A percentile compares a stretch with the other conserved stretches of the same genome.
Conservation (phyloP, 140 eudicot species). For the Senecio squalidus region DNA sequence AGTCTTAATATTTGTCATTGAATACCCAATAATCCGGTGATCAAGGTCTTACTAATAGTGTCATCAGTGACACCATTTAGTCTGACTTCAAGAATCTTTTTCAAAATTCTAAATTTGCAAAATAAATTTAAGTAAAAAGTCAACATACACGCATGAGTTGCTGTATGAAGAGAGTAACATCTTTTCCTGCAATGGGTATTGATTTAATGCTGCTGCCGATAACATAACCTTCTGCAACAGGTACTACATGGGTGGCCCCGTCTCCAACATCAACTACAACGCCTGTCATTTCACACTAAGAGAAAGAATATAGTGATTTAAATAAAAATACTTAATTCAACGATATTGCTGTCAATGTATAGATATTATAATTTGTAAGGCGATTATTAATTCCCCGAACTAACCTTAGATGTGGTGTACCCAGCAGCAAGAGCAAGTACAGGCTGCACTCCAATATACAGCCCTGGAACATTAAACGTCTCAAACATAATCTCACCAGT, state of each 20-base stretch:
- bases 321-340: too few species aligned
- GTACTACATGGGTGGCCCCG: slow-evolving; percentile 96
- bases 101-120: too few species aligned
- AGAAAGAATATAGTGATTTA: slow-evolving; percentile 22
- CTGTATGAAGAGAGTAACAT: slow-evolving; percentile 81
- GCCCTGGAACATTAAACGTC: slow-evolving; percentile 92
- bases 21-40: too few species aligned
- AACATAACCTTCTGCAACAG: slow-evolving; percentile 98
- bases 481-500: slow-evolving; percentile 97
- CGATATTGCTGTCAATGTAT: too few species aligned
- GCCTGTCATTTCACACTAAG: slow-evolving; percentile 98
- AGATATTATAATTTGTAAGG: too few species aligned
- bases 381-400: too few species aligned
- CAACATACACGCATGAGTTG: slow-evolving; percentile 83
- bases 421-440: slow-evolving; percentile 99
- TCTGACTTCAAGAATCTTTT: too few species aligned
- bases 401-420: slow-evolving; percentile 87
- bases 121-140: slow-evolving; percentile 1
- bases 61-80: too few species aligned
- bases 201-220: slow-evolving; percentile 98
- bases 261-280: slow-evolving; percentile 97
- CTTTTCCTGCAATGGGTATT: slow-evolving; percentile 71
- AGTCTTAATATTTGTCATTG: background rate
- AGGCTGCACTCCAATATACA: slow-evolving; percentile 96
- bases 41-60: too few species aligned